phyloP scores from a whole-genome alignment of 768 basidiomycete genomes.

The Cytidiella melzeri region DNA sequence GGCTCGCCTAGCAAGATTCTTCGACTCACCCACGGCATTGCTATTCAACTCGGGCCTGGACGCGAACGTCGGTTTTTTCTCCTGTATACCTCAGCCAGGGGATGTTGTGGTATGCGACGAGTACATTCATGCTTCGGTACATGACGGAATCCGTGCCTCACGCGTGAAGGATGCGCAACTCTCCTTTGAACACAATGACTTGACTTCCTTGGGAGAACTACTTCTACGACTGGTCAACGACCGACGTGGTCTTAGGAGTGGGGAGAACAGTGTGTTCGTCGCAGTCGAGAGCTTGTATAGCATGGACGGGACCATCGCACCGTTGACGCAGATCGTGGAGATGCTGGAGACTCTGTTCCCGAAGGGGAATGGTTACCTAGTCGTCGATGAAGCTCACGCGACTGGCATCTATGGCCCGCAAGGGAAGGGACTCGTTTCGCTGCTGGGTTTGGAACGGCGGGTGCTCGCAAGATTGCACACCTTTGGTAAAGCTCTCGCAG shows the following conservation, averaged over 20 bases:
- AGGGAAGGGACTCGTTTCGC: slow-evolving; percentile 69
- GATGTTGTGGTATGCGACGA: slow-evolving; percentile 83
- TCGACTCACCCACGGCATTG: slow-evolving; percentile 56
- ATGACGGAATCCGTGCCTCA: slow-evolving; percentile 75
- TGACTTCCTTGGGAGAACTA: slow-evolving; percentile 39
- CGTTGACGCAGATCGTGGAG: slow-evolving; percentile 60
- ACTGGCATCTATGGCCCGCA: slow-evolving; percentile 82
- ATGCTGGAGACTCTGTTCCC: slow-evolving; percentile 58
- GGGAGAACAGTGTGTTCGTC: slow-evolving; percentile 57
- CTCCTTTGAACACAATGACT: slow-evolving; percentile 70
- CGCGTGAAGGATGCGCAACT: slow-evolving; percentile 36
- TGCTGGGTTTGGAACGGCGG: slow-evolving; percentile 62
- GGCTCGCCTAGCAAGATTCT: slow-evolving; percentile 56
- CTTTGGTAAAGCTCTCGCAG: slow-evolving; percentile 88
- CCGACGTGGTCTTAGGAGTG: slow-evolving; percentile 31
- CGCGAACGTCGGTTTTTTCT: slow-evolving; percentile 85
- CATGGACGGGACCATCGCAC: slow-evolving; percentile 93
- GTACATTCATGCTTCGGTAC: slow-evolving; percentile 85
- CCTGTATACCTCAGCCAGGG: slow-evolving; percentile 66
- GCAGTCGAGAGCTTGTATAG: slow-evolving; percentile 88
- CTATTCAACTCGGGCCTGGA: slow-evolving; percentile 94
- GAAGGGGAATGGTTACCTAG: slow-evolving; percentile 55
- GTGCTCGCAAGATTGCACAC: slow-evolving; percentile 81
- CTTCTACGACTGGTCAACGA: slow-evolving; percentile 37
- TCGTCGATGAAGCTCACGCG: slow-evolving; percentile 93